Evolutionary conservation across 495 filamentous ascomycete species (phyloP), one percentile per base, ranked within the genome.

Genomic region (Staphylotrichum longicolle): DNA sequence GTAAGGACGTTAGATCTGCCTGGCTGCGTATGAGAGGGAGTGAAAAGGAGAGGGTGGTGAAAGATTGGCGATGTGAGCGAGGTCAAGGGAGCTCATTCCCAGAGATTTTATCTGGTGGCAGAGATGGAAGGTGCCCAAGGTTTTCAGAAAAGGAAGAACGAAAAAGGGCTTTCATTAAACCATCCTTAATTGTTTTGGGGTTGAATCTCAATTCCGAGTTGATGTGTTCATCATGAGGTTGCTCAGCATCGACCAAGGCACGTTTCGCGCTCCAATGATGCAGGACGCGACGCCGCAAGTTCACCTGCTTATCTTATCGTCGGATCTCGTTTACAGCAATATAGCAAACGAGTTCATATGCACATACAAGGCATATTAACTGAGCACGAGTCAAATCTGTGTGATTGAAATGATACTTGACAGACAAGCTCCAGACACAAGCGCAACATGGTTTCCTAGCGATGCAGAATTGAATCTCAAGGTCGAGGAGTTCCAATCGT

Each of bases 231-330:
- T 44, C 37, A 39, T 6, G 37, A 7, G 5, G 37, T 7, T 39
- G 37, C 37, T 39, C 37, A 10, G 10, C 37, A 39, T 39, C 6
- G 10, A 14, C 12, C n/a, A 27, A 27, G 20, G 20, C 20, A 27
- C 20, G 20, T 27, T 27, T 27, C 20, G 35, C 51, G 37, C 2
- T 41, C 10, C 33, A 12, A 58, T 58, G 56, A 58, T 58, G 56
- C 56, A 49, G 35, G 56, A 49, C 56, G 56, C 56, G 56, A 58
- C 45, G 34, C 11, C 20, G 20, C 20, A 27, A 27, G 20, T 27
- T 2, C 5, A 10, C 2, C 1, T 3, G 5, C 45, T 58, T 58
- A 58, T 58, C 56, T 58, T 50, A 58, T 58, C 56, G 20, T 27
- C 20, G 56, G 2, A 1, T 32, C 20, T 41, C 56, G 15, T 7